phyloP scores from a whole-genome alignment of 164 flowering plant species.

The Kalanchoe fedtschenkoi region DNA sequence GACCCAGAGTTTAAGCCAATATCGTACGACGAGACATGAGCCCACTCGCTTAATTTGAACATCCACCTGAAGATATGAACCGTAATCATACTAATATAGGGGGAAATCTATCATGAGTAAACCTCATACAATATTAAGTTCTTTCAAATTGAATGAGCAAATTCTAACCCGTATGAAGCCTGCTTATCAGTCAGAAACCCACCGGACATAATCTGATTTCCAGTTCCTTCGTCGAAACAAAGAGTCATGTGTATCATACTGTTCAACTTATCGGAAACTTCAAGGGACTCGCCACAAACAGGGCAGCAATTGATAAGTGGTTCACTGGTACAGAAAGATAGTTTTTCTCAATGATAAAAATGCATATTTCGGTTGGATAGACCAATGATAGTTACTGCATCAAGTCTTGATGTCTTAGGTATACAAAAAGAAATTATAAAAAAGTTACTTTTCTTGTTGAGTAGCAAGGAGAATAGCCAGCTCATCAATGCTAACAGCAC shows the following conservation, averaged over 20 bases:
- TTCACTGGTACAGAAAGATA: conserved; percentile 21
- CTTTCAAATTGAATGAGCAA: conserved; percentile 4
- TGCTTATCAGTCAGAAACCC: conserved; percentile 27
- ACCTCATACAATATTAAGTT: too few relatives aligned
- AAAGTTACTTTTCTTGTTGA: conserved; percentile 75
- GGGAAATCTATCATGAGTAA: too few relatives aligned
- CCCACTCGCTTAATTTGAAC: conserved; percentile 95
- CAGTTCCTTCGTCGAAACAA: conserved; percentile 9
- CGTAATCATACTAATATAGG: too few relatives aligned
- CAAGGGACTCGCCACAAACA: conserved; percentile 29
- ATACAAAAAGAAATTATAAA: neutral
- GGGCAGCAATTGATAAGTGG: conserved; percentile 31
- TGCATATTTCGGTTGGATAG: too few relatives aligned
- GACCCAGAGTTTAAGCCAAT: conserved; percentile 77
- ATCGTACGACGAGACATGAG: conserved; percentile 75
- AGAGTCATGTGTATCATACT: conserved; percentile 5
- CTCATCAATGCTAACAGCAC: conserved; percentile 86
- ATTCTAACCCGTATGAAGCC: conserved; percentile 82
- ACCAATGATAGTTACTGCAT: too few relatives aligned
- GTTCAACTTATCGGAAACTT: conserved; percentile 3
- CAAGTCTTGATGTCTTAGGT: too few relatives aligned
- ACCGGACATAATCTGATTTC: conserved; percentile 9
- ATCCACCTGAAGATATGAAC: conserved; percentile 92
- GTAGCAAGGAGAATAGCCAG: conserved; percentile 68
- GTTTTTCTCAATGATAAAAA: too few relatives aligned